A percentile compares a stretch with the other conserved stretches of the same genome.
Conservation (phyloP, 345 rosid genomes). For the Iberis pinnata region DNA sequence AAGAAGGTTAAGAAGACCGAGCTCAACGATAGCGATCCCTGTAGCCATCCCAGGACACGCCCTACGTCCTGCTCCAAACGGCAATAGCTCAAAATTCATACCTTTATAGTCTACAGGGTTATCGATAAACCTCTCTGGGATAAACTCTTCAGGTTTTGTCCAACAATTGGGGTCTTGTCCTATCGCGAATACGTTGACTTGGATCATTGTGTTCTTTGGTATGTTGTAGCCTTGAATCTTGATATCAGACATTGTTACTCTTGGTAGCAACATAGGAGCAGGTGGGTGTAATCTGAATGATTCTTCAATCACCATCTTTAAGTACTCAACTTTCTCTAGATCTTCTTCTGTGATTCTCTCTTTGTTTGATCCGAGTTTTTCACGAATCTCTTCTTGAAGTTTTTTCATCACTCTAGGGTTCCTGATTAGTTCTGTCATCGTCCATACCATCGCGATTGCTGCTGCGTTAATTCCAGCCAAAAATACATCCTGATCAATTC, state of each 20-base stretch:
- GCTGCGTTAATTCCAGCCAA: constrained; percentile 45
- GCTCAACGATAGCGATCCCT: too few relatives aligned
- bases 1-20: too few relatives aligned
- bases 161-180: constrained; percentile 45
- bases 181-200: constrained; percentile 42
- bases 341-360: constrained; percentile 29
- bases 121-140: constrained; percentile 43
- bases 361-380: constrained; percentile 26
- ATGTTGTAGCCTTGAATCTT: constrained; percentile 26
- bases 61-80: constrained; percentile 50
- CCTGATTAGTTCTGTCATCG: constrained; percentile 2
- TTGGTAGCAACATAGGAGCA: constrained; percentile 28
- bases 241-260: constrained; percentile 28
- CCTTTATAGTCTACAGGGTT: constrained; percentile 31
- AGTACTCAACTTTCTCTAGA: constrained; percentile 23
- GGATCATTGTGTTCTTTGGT: constrained; percentile 26
- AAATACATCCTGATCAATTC: constrained; percentile 40
- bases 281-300: constrained; percentile 24
- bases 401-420: constrained; percentile 47
- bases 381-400: constrained; percentile 47
- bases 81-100: constrained; percentile 11
- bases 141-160: constrained; percentile 37
- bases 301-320: constrained; percentile 1
- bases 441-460: constrained; percentile 43
- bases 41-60: too few relatives aligned